Conservation (phyloP, 2,329 filamentous ascomycete species). For the Cordyceps fumosorosea region DNA sequence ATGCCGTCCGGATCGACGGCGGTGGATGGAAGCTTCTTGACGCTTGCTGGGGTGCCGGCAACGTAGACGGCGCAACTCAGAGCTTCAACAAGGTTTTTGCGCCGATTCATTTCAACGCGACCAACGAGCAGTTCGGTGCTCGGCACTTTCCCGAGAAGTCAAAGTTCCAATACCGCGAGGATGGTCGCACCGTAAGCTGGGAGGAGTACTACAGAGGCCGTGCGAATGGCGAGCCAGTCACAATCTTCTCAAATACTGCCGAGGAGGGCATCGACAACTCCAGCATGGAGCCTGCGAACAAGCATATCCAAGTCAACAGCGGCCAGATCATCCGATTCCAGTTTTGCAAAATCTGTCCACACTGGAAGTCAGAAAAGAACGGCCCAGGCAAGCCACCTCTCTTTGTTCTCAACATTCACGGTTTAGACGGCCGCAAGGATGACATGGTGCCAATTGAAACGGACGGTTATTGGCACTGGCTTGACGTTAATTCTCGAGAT, state of each 20-base stretch:
- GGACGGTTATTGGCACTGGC: constrained; percentile 77
- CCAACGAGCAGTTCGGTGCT: constrained; percentile 74
- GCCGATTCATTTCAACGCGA: constrained; percentile 50
- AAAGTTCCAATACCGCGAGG: constrained; percentile 64
- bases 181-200: constrained; percentile 65
- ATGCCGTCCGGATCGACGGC: constrained; percentile 79
- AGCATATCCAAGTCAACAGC: constrained; percentile 54
- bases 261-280: constrained; percentile 48
- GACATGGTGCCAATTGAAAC: constrained; percentile 66
- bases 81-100: constrained; percentile 47
- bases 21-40: constrained; percentile 90
- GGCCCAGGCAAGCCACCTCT: constrained; percentile 61
- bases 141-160: constrained; percentile 70
- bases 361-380: constrained; percentile 70
- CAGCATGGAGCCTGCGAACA: constrained; percentile 49
- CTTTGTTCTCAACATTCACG: constrained; percentile 62
- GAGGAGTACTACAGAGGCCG: constrained; percentile 72
- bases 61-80: constrained; percentile 41
- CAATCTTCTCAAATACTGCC: constrained; percentile 37
- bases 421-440: constrained; percentile 58
- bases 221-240: constrained; percentile 39
- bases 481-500: constrained; percentile 61
- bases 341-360: constrained; percentile 71
- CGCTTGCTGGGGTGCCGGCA: constrained; percentile 85
- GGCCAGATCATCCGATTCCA: constrained; percentile 63